Evolutionary conservation across 768 basidiomycete species (phyloP).

Genomic region (Trametes meyenii): DNA sequence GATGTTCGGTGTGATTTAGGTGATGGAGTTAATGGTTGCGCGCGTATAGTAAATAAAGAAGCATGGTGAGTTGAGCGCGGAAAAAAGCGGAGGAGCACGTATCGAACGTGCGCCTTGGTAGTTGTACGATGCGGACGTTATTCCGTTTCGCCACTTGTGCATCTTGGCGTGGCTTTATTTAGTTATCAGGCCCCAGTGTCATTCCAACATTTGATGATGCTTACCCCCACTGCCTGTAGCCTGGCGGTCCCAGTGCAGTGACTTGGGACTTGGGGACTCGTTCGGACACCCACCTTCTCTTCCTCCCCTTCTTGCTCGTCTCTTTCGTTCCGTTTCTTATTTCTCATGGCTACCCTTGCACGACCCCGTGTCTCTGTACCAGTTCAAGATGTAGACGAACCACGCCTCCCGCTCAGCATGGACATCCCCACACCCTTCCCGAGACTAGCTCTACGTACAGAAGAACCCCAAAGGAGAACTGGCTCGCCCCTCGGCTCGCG

Average conservation of each 20-base stretch:
- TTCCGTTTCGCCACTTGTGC: too few relatives aligned
- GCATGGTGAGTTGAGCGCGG: too few relatives aligned
- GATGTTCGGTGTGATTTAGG: too few relatives aligned
- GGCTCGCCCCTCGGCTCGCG: conserved; percentile 4
- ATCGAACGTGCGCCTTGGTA: too few relatives aligned
- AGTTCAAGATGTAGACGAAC: not conserved
- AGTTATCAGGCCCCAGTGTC: not conserved
- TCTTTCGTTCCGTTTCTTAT: not conserved
- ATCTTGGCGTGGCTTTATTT: too few relatives aligned
- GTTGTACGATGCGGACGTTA: too few relatives aligned
- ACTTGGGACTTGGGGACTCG: not conserved
- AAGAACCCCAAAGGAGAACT: conserved; percentile 15
- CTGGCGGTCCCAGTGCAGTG: not conserved
- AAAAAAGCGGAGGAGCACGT: too few relatives aligned
- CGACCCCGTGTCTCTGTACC: conserved; percentile 8
- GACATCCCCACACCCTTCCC: conserved; percentile 26
- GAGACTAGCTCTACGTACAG: conserved; percentile 6
- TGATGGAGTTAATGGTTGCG: too few relatives aligned
- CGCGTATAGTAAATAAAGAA: too few relatives aligned
- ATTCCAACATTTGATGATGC: not conserved
- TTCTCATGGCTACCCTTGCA: conserved; percentile 23
- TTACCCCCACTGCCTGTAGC: not conserved
- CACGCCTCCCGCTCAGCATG: conserved; percentile 4
- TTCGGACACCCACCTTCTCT: not conserved
- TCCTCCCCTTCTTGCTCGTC: not conserved